These are phyloP conservation scores for Leccinum glutinopallens DNA, from an alignment of 1,284 basidiomycete genomes.

Conservation along the genomic window DNA sequence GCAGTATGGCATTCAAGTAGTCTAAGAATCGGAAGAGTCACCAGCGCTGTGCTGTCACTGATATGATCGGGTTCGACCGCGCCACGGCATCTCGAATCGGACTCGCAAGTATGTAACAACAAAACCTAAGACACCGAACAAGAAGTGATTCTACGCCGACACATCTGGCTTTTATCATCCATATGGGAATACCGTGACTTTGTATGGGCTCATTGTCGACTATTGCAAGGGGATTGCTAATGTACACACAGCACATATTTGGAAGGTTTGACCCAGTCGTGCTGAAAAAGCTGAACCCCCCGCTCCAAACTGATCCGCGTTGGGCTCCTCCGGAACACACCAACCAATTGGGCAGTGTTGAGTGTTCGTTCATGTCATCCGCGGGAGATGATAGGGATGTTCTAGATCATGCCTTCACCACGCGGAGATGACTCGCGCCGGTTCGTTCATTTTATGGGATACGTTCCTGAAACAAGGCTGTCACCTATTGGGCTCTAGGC, in stretches of 20 bases:
- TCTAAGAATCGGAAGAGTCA: conserved; percentile 9
- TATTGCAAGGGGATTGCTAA: conserved; percentile 16
- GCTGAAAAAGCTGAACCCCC: conserved; percentile 7
- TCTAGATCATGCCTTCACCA: conserved; percentile 11
- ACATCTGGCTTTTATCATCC: conserved; percentile 4
- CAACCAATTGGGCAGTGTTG: conserved; percentile 8
- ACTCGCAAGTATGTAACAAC: conserved; percentile 8
- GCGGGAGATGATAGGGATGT: conserved; percentile 7
- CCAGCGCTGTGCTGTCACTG: not conserved
- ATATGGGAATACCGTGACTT: conserved; percentile 18
- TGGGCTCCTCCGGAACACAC: conserved; percentile 7
- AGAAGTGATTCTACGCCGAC: not conserved
- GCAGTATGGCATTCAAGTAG: not conserved
- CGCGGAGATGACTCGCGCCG: conserved; percentile 15
- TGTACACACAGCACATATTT: conserved; percentile 13
- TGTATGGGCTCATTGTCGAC: conserved; percentile 6
- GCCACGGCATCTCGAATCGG: conserved; percentile 4
- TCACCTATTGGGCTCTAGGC: conserved; percentile 3
- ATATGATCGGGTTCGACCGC: conserved; percentile 8
- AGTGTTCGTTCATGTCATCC: conserved; percentile 3
- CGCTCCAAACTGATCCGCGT: conserved; percentile 15
- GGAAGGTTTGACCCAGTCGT: conserved; percentile 16
- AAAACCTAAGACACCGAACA: conserved; percentile 2
- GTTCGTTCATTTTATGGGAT: conserved; percentile 6
- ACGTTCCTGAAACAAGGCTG: conserved; percentile 6